A percentile compares a stretch with the other conserved stretches of the same genome.
Evolutionary conservation across 164 flowering plant genomes (phyloP).

Genomic region (Cinnamomum chago): DNA sequence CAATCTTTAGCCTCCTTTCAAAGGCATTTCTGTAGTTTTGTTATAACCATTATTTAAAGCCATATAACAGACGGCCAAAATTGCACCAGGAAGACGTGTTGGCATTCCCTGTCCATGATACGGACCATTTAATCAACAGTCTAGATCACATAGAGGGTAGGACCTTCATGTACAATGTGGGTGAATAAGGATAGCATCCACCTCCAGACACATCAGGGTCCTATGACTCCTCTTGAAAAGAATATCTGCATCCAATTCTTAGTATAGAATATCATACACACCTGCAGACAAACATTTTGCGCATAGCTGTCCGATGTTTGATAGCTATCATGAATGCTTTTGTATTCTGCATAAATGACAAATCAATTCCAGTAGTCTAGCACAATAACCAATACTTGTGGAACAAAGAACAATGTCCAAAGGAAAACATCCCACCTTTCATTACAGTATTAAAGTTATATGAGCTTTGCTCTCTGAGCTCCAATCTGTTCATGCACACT

Average conservation of each 20-base stretch:
- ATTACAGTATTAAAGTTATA: conserved; percentile 84
- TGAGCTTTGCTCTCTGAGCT: conserved; percentile 68
- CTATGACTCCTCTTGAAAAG: not conserved
- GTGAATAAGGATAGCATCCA: not conserved
- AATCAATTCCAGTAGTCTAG: not conserved
- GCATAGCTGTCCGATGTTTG: conserved; percentile 68
- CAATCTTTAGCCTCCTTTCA: too few relatives aligned
- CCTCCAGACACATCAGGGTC: not conserved
- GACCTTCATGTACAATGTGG: not conserved
- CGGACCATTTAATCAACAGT: not conserved
- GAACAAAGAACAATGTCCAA: not conserved
- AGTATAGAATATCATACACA: conserved; percentile 26
- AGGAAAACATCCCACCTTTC: conserved; percentile 53
- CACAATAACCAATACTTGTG: not conserved
- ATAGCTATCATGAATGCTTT: conserved; percentile 60
- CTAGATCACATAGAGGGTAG: not conserved
- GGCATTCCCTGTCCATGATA: not conserved
- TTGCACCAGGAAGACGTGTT: not conserved
- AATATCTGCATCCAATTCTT: not conserved
- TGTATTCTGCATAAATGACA: conserved; percentile 62
- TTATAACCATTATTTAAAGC: too few relatives aligned
- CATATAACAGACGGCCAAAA: not conserved
- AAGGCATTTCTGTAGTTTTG: too few relatives aligned
- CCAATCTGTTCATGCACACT: conserved; percentile 88
- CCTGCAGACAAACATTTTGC: conserved; percentile 70